Conservation (phyloP, 164 flowering plant species). For the Vitis vinifera region ASM3070453v1 NC_081822.1:2549001-2549500, state of each 20-base stretch:
- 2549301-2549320: slow-evolving; percentile 80
- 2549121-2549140: slow-evolving; percentile 59
- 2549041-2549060: too few relatives aligned
- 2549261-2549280: too few relatives aligned
- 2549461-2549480: slow-evolving; percentile 91
- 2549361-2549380: too few relatives aligned
- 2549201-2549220: neutral
- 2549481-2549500: slow-evolving; percentile 77
- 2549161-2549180: slow-evolving; percentile 82
- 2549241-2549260: too few relatives aligned
- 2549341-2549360: neutral
- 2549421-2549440: slow-evolving; percentile 83
- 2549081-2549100: too few relatives aligned
- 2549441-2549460: slow-evolving; percentile 81
- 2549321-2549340: slow-evolving; percentile 60
- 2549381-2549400: too few relatives aligned
- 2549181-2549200: neutral
- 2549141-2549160: slow-evolving; percentile 80
- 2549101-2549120: slow-evolving; percentile 52
- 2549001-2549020: too few relatives aligned
- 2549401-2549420: slow-evolving; percentile 49
- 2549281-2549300: slow-evolving; percentile 75
- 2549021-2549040: too few relatives aligned
- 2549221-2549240: too few relatives aligned
- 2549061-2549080: too few relatives aligned